Evolutionary conservation across 805 yeast genomes (phyloP).

Genomic region (Tanozyma kutaoensis): DNA sequence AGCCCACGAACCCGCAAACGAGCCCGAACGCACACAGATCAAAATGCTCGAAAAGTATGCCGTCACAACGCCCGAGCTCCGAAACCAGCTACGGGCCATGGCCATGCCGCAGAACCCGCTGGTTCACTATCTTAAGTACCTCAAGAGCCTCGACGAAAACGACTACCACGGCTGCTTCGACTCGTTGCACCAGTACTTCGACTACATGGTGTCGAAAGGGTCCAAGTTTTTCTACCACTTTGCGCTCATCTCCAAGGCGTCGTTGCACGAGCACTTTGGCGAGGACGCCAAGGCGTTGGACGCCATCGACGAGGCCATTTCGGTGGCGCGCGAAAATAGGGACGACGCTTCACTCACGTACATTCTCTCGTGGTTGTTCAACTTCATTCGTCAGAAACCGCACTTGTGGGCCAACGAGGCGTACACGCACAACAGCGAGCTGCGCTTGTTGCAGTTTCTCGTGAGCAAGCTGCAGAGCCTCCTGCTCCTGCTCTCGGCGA

Average conservation of each 20-base stretch:
- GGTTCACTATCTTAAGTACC: constrained; percentile 40
- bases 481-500: constrained; percentile 36
- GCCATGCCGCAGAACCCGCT: too few species aligned
- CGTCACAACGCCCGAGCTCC: too few species aligned
- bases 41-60: too few species aligned
- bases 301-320: constrained; percentile 76
- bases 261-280: constrained; percentile 56
- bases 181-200: constrained; percentile 49
- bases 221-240: constrained; percentile 60
- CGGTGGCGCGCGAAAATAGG: constrained; percentile 76
- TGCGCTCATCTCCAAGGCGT: constrained; percentile 60
- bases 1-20: too few species aligned
- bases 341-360: constrained; percentile 63
- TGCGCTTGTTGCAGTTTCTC: constrained; percentile 53
- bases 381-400: constrained; percentile 60
- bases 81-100: too few species aligned
- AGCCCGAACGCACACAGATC: too few species aligned
- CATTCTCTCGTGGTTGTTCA: constrained; percentile 60
- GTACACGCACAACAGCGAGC: constrained; percentile 37
- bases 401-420: constrained; percentile 30
- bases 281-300: constrained; percentile 56
- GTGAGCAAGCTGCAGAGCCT: constrained; percentile 39
- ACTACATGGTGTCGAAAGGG: constrained; percentile 59
- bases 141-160: constrained; percentile 42
- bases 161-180: constrained; percentile 48